Evolutionary conservation across 2,329 filamentous ascomycete genomes (phyloP), one percentile per base, ranked within the genome.

Genomic region (Biscogniauxia sp.): DNA sequence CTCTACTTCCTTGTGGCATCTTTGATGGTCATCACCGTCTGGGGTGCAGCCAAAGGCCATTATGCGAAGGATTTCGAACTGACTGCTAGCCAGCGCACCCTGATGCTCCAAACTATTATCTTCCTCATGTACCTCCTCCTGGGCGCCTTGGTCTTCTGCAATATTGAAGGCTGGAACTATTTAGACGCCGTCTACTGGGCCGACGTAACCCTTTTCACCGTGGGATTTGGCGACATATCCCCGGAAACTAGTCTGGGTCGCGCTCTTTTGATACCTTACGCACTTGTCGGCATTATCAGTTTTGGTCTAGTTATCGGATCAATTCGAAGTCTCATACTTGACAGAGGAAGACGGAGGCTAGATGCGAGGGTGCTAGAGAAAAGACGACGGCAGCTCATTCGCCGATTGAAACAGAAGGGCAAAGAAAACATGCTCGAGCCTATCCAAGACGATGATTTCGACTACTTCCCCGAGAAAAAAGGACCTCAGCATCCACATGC

Each of bases 91-190:
- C 93, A 97, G 74, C 85, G 93, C 9, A 97, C 92, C 0, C 79
- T 97, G 20, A 97, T 97, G 80, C 77, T 97, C 26, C 93, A 97
- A 75, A 96, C 92, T 1, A 96, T 96, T 75, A 79, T 90, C 58
- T 91, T 96, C 71, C 88, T 96, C 56, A 77, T 91, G 54, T 97
- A 95, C 80, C 79, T 97, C 0, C 86, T 91, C 0, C 76, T 92
- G 1, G 93, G 93, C 0, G 92, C 89, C 0, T 84, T 88, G 0
- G 77, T 96, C 0, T 97, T 95, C 70, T 85, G 86, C 5, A 79
- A 79, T 1, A 82, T 95, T 2, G 89, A 96, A 63, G 82, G 77
- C 3, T 95, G 93, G 88, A 78, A 81, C 20, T 97, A 89, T 70
- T 84, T 91, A 1, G 91, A 97, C 68, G 86, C 87, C 2, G 79